Base-by-base conservation (phyloP, 371 early-diverging fungal species). In the Choanephora cucurbitarum region DNA sequence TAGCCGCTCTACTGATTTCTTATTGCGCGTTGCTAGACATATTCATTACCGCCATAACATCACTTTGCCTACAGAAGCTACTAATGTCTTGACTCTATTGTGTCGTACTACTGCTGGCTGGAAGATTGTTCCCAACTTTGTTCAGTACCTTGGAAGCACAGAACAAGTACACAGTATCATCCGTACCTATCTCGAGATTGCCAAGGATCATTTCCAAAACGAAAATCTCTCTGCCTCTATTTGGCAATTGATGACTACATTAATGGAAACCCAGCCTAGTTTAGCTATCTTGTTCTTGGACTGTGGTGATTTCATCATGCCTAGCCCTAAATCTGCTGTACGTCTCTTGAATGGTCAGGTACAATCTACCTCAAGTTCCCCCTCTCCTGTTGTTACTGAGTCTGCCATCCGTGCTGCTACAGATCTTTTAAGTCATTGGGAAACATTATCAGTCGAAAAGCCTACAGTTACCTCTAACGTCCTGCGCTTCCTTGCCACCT, bases 221-320 rank as follows among this genome's bases (percentile, higher is more conserved):
- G 68, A 73, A 42, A 44, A 45, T 0, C 33, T 78, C 6, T 44
- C 75, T 18, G 51, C 75, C 5, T 59, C 72, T 19, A 67, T 75
- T 18, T 78, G 79, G 79, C 73, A 69, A 28, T 62, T 78, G 42
- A 49, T 78, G 19, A 73, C 69, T 9, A 53, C 57, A 0, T 45
- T 78, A 39, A 39, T 78, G 54, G 71, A 73, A 41, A 70, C 73
- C 0, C 79, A 78, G 23, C 79, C 79, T 17, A 72, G 75, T 14
- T 53, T 78, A 5, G 73, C 73, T 23, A 59, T 78, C 14, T 52
- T 78, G 33, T 78, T 78, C 45, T 55, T 78, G 34, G 79, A 78
- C 44, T 78, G 79, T 52, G 72, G 73, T n/a, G 79, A 78, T 49
- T 66, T 64, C 7, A 69, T 78, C 41, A 67, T 78, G 75, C 79